phyloP scores from a whole-genome alignment of 1,139 yeast species.

The Blastobotrys serpentis region DNA sequence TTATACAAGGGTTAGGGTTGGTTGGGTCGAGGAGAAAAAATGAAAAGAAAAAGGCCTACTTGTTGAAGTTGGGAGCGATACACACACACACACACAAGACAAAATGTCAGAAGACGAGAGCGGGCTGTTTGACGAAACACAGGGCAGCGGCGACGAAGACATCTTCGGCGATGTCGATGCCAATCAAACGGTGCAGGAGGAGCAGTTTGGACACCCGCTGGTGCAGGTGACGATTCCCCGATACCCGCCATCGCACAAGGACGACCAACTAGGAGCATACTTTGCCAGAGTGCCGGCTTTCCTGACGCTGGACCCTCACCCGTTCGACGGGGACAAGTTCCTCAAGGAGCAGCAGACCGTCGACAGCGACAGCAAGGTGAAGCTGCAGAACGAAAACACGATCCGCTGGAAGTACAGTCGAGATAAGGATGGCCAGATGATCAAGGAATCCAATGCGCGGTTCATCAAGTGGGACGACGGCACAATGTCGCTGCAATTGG shows the following conservation, averaged over 20 bases:
- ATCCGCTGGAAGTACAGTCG: conserved; percentile 88
- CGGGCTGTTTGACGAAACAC: conserved; percentile 17
- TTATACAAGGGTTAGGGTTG: background rate
- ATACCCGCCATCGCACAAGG: conserved; percentile 57
- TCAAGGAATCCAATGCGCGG: conserved; percentile 84
- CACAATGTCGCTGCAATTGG: conserved; percentile 75
- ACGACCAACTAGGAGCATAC: conserved; percentile 40
- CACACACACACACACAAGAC: conserved; percentile 2
- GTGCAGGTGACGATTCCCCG: conserved; percentile 66
- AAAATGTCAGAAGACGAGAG: conserved; percentile 10
- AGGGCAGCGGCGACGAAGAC: conserved; percentile 21
- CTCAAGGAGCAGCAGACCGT: conserved; percentile 40
- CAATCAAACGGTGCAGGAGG: conserved; percentile 15
- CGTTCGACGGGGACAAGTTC: conserved; percentile 78
- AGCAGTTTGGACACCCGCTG: conserved; percentile 22
- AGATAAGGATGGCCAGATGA: conserved; percentile 57
- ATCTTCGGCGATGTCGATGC: conserved; percentile 23
- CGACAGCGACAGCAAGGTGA: conserved; percentile 46
- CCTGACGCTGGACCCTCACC: conserved; percentile 76
- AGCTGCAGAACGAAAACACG: conserved; percentile 72
- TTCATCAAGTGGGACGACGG: conserved; percentile 96
- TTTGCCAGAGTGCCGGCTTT: conserved; percentile 78
- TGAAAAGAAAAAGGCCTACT: too few species aligned
- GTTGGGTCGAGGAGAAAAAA: background rate
- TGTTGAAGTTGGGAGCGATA: background rate